phyloP scores from a whole-genome alignment of 2,329 filamentous ascomycete genomes.

The Microsporum ferrugineum region DNA sequence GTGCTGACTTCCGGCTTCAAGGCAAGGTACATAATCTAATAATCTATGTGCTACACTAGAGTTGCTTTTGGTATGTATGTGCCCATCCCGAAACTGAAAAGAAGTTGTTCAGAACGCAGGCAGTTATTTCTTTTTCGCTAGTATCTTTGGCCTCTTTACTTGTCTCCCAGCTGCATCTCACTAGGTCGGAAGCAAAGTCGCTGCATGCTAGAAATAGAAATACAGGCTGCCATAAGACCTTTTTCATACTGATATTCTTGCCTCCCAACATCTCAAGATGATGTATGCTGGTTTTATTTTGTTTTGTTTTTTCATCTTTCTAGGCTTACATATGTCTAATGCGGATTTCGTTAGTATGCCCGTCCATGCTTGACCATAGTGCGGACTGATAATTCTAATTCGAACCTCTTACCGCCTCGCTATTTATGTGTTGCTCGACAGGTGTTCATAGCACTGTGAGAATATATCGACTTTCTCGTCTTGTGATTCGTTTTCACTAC shows the following conservation, averaged over 20 bases:
- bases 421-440: background rate
- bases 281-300: background rate
- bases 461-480: background rate
- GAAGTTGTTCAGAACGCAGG: background rate
- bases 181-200: background rate
- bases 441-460: background rate
- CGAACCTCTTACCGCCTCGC: background rate
- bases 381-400: background rate
- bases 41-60: background rate
- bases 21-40: background rate
- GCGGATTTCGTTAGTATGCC: background rate
- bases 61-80: slow-evolving; percentile 5
- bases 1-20: background rate
- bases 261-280: background rate
- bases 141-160: background rate
- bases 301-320: background rate
- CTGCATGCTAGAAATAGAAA: background rate
- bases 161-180: background rate
- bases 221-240: background rate
- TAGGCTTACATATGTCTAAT: background rate
- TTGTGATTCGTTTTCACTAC: background rate
- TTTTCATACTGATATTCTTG: background rate
- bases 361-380: background rate
- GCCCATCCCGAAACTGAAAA: slow-evolving; percentile 3
- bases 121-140: background rate